Evolutionary conservation across 306 rosid genomes (phyloP).

Genomic region (Castanea sativa): DNA sequence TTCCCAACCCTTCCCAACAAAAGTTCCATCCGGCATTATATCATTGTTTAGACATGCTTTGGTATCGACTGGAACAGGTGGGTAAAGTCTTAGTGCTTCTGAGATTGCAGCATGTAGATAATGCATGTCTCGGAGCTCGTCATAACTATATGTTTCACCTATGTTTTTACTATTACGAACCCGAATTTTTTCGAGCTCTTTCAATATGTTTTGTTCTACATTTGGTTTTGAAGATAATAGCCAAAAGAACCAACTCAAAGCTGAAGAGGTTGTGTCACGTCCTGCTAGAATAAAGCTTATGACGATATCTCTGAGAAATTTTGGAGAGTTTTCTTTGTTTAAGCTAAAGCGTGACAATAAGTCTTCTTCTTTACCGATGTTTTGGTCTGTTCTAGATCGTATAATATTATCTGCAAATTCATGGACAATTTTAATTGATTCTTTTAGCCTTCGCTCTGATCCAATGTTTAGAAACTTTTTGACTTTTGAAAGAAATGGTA

Average conservation of each 20-base stretch:
- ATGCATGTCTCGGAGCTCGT: slow-evolving; percentile 63
- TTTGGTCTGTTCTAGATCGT: slow-evolving; percentile 39
- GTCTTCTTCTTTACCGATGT: slow-evolving; percentile 16
- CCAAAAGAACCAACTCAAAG: slow-evolving; percentile 78
- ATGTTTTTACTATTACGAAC: neutral
- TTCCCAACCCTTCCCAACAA: slow-evolving; percentile 46
- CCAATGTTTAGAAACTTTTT: slow-evolving; percentile 31
- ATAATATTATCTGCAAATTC: neutral
- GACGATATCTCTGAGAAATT: too few relatives aligned
- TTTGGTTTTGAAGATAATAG: slow-evolving; percentile 37
- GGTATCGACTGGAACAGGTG: slow-evolving; percentile 61
- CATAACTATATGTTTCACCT: slow-evolving; percentile 31
- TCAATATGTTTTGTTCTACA: neutral
- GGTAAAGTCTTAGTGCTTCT: slow-evolving; percentile 61
- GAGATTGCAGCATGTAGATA: slow-evolving; percentile 10
- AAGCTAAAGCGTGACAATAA: slow-evolving; percentile 57
- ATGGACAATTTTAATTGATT: too few relatives aligned
- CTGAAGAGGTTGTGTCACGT: slow-evolving; percentile 52
- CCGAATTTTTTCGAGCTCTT: slow-evolving; percentile 16
- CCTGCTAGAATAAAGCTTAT: neutral
- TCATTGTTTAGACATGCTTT: slow-evolving; percentile 22
- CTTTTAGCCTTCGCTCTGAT: too few relatives aligned
- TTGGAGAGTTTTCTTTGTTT: too few relatives aligned
- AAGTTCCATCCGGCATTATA: too few relatives aligned
- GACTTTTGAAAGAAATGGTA: slow-evolving; percentile 9